Evolutionary conservation across 129 eudicot species (phyloP).

Genomic region (Artemisia argyi): DNA sequence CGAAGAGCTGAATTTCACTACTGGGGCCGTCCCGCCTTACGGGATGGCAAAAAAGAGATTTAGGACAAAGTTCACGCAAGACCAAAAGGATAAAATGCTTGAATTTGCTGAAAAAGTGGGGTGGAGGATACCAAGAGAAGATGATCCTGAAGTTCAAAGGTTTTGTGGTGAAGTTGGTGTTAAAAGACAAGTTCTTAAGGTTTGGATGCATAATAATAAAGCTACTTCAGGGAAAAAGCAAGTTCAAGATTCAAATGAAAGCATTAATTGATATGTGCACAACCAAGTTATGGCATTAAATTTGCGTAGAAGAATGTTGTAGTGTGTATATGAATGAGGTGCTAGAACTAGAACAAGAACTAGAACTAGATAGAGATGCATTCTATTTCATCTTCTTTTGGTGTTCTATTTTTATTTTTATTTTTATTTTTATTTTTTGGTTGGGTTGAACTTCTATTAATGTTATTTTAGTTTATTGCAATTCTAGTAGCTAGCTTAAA

Average conservation of each 20-base stretch:
- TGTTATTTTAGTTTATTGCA: constrained; percentile 23
- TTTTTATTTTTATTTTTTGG: neutral
- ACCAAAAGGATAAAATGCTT: constrained; percentile 89
- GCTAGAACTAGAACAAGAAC: constrained; percentile 19
- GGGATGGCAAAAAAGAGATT: constrained; percentile 52
- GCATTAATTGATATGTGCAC: constrained; percentile 36
- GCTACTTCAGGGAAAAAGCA: constrained; percentile 60
- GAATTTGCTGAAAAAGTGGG: constrained; percentile 88
- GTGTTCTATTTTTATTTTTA: constrained; percentile 19
- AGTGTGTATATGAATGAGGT: constrained; percentile 29
- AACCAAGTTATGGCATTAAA: constrained; percentile 31
- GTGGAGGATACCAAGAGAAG: constrained; percentile 92
- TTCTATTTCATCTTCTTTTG: constrained; percentile 28
- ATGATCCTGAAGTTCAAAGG: constrained; percentile 76
- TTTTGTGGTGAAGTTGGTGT: constrained; percentile 80
- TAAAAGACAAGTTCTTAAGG: constrained; percentile 87
- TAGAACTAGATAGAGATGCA: constrained; percentile 28
- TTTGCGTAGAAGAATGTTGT: constrained; percentile 34
- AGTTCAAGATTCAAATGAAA: constrained; percentile 46
- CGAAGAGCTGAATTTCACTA: constrained; percentile 63
- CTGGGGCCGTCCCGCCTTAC: constrained; percentile 43
- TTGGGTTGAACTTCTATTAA: constrained; percentile 29
- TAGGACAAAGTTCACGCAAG: constrained; percentile 71
- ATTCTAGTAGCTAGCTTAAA: neutral
- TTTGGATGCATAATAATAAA: constrained; percentile 96